phyloP scores from a whole-genome alignment of 2,329 filamentous ascomycete species.

The Teratosphaeria nubilosa region DNA sequence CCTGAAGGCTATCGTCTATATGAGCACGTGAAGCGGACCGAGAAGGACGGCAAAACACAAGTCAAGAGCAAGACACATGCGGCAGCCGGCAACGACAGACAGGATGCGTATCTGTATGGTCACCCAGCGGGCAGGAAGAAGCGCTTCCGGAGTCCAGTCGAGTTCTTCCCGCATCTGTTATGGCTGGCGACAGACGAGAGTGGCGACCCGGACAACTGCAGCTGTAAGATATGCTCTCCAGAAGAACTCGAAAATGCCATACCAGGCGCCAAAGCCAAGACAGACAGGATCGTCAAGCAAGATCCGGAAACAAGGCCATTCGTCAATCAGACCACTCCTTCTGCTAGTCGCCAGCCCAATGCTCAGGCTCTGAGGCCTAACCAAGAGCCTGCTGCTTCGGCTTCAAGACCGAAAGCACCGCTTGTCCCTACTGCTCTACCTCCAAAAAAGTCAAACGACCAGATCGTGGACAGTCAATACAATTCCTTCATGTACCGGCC shows the following conservation, averaged over 20 bases:
- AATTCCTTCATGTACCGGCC: constrained; percentile 42
- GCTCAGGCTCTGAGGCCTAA: constrained; percentile 8
- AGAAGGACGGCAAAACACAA: constrained; percentile 33
- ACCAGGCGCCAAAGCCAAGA: constrained; percentile 13
- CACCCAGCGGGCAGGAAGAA: constrained; percentile 48
- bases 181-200: constrained; percentile 46
- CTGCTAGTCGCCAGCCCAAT: constrained; percentile 5
- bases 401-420: constrained; percentile 12
- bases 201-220: constrained; percentile 45
- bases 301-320: constrained; percentile 9
- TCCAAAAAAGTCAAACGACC: constrained; percentile 34
- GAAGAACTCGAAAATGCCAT: constrained; percentile 39
- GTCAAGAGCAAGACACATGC: constrained; percentile 41
- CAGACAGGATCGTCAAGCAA: constrained; percentile 12
- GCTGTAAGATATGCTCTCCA: constrained; percentile 48
- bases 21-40: constrained; percentile 45
- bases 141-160: constrained; percentile 47
- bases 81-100: constrained; percentile 42
- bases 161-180: constrained; percentile 51
- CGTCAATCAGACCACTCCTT: constrained; percentile 5
- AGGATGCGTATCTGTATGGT: constrained; percentile 52
- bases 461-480: constrained; percentile 39
- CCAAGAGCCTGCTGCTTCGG: constrained; percentile 3
- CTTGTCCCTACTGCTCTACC: constrained; percentile 30
- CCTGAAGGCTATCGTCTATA: constrained; percentile 49